Conservation (phyloP, 768 basidiomycete species). For the Suillus variegatus region DNA sequence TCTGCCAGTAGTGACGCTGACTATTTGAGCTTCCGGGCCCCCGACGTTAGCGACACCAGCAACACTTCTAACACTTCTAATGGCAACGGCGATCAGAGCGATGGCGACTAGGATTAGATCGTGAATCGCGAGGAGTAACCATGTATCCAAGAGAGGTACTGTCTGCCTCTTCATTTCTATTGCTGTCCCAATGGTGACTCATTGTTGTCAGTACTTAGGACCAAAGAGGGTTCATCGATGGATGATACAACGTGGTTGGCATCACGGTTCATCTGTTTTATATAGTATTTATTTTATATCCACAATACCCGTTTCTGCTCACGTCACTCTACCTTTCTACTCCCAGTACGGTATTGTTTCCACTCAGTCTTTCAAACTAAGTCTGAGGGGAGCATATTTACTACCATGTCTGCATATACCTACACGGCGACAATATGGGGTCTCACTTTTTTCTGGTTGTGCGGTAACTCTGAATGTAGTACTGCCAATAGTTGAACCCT, state of each 20-base stretch:
- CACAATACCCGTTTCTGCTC: neutral
- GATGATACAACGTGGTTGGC: neutral
- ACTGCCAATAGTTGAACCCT: too few species aligned
- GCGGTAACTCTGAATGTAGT: too few species aligned
- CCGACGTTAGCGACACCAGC: too few species aligned
- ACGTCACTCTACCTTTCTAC: neutral
- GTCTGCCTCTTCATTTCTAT: too few species aligned
- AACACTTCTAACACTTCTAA: neutral
- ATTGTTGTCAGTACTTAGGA: too few species aligned
- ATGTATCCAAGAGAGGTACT: too few species aligned
- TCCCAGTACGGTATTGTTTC: neutral
- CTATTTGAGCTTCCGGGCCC: too few species aligned
- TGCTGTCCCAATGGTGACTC: too few species aligned
- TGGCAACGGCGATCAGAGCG: neutral
- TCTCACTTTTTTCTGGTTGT: neutral
- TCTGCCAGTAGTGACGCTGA: too few species aligned
- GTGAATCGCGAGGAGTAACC: too few species aligned
- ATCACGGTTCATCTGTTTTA: neutral
- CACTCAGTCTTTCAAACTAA: neutral
- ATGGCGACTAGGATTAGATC: neutral
- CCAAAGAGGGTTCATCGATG: neutral
- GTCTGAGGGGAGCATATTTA: neutral
- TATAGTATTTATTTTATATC: neutral
- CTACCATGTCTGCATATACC: too few species aligned
- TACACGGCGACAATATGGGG: neutral